Evolutionary conservation across 1,139 yeast genomes (phyloP), one percentile per base, ranked within the genome.

Genomic region (Kurtzmaniella natalensis): DNA sequence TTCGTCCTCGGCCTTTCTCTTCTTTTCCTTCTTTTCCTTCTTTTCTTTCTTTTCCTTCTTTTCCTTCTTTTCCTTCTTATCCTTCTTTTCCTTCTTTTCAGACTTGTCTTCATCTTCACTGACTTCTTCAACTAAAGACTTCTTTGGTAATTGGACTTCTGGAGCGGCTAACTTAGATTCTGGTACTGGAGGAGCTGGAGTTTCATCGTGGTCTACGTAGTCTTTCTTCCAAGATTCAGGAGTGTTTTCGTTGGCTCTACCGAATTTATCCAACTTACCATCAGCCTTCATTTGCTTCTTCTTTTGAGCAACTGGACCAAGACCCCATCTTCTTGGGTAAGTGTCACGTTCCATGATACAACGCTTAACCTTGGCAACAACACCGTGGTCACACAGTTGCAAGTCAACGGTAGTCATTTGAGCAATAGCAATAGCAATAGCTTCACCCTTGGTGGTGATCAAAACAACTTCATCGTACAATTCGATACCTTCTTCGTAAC

Each of bases 291-390:
- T 72, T 71, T 89, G 95, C 76, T 92, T 92, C 84, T 92, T 92
- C 82, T 87, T 88, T 67, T 86, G 89, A 44, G 98, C 98, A 58
- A 89, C 87, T 53, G 98, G 98, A 51, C 98, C 98, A 53, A 92
- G 72, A 44, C 98, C 98, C 98, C 98, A 92, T 77, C 97, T 83
- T 77, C 98, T 85, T 68, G 98, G 98, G 65, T 92, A 92, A 37
- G 95, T 79, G 63, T 92, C 98, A 72, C 98, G 83, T 72, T 92
- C 98, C 98, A 92, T 92, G 53, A 92, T 92, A 72, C 97, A 89
- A 72, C 98, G 86, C 78, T 92, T 92, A 57, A 92, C 95, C 72
- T 87, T 88, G 47, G 98, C 96, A 54, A 92, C 98, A 45, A 89
- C 89, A 53, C 98, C 98, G 62, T 92, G 98, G 64, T 92, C 98